Evolutionary conservation across 2,329 filamentous ascomycete species (phyloP).

Genomic region (Ramichloridium luteum): DNA sequence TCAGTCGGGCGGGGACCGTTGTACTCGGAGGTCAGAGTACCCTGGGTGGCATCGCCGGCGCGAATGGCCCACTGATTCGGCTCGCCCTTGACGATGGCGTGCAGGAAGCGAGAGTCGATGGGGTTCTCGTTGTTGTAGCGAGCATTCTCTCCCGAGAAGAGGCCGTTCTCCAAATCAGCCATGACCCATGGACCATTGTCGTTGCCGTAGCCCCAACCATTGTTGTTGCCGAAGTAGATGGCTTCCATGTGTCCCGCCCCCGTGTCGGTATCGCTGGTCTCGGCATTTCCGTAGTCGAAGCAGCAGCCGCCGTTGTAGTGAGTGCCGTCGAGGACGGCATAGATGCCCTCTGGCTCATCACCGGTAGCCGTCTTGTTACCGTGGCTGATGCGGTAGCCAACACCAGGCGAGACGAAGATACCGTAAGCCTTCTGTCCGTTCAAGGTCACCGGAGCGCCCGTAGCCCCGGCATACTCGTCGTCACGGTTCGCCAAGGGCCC

Average conservation of each 20-base stretch:
- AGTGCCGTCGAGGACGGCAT: constrained; percentile 47
- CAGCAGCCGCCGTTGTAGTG: constrained; percentile 46
- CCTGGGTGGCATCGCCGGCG: constrained; percentile 44
- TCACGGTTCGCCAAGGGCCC: constrained; percentile 46
- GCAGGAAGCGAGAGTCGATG: constrained; percentile 44
- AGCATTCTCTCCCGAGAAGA: constrained; percentile 44
- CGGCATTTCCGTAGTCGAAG: constrained; percentile 30
- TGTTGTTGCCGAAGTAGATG: constrained; percentile 47
- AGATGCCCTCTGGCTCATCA: constrained; percentile 47
- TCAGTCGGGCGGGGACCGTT: constrained; percentile 40
- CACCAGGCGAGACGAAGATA: constrained; percentile 49
- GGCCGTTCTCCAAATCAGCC: constrained; percentile 54
- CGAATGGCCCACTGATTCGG: constrained; percentile 47
- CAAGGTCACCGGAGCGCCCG: constrained; percentile 48
- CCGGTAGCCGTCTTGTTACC: constrained; percentile 41
- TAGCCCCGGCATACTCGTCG: constrained; percentile 48
- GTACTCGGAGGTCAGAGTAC: constrained; percentile 46
- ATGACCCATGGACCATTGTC: constrained; percentile 54
- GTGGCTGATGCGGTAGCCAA: constrained; percentile 49
- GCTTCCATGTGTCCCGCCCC: constrained; percentile 58
- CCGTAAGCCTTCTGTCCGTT: constrained; percentile 49
- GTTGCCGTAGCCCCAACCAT: constrained; percentile 42
- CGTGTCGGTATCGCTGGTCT: constrained; percentile 30
- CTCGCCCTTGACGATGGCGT: constrained; percentile 44
- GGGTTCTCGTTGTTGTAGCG: constrained; percentile 41